These are phyloP conservation scores for Triticum timopheevii DNA, from an alignment of 176 grass and related monocot species.

Conservation along the genomic window DNA sequence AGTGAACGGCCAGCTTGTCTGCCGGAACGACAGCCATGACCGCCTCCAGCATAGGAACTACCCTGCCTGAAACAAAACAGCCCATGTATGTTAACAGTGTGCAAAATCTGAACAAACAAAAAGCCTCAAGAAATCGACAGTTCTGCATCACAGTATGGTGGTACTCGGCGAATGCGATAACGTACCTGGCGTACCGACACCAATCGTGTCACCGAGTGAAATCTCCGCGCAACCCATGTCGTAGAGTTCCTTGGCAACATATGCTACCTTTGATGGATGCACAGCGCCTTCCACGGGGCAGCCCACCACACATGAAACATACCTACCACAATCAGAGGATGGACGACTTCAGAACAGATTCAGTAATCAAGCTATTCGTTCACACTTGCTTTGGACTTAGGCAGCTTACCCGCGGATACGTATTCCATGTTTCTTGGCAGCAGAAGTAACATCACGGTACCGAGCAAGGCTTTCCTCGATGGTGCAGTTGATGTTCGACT, in stretches of 20 bases:
- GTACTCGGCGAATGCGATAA: background rate
- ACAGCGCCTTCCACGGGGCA: conserved; percentile 72
- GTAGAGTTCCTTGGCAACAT: conserved; percentile 83
- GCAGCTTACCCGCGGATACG: conserved; percentile 69
- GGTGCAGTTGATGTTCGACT: conserved; percentile 81
- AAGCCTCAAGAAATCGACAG: background rate
- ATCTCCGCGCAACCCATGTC: conserved; percentile 93
- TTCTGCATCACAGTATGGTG: background rate
- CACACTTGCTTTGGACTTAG: background rate
- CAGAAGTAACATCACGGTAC: conserved; percentile 51
- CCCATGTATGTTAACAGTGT: background rate
- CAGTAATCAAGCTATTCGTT: background rate
- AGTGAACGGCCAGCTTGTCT: conserved; percentile 84
- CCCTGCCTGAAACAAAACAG: conserved; percentile 52
- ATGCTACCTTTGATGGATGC: conserved; percentile 66
- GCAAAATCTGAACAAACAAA: background rate
- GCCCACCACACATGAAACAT: conserved; percentile 77
- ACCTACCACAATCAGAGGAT: conserved; percentile 43
- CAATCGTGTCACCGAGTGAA: conserved; percentile 97
- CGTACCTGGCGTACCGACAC: conserved; percentile 92
- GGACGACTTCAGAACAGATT: conserved; percentile 11
- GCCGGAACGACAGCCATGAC: conserved; percentile 67
- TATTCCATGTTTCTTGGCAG: conserved; percentile 64
- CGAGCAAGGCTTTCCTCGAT: conserved; percentile 79
- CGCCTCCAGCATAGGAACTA: conserved; percentile 75